Percentiles rank a stretch among this genome's conserved stretches.
These are phyloP conservation scores for Cucurbita ficifolia DNA, from an alignment of 306 rosid genomes.

Conservation along the genomic window DNA sequence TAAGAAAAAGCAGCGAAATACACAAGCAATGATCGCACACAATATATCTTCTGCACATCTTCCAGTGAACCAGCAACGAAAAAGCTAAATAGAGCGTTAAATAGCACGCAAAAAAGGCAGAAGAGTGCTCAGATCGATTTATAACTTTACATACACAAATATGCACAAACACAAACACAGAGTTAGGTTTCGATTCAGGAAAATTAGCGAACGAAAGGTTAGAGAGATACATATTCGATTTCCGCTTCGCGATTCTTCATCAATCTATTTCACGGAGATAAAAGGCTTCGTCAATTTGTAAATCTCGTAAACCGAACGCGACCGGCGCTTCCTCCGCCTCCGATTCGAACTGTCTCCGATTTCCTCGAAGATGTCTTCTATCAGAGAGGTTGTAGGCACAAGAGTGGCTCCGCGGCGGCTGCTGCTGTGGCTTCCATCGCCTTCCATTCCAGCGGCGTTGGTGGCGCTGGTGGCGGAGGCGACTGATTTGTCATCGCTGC, in stretches of 20 bases:
- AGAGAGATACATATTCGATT: not conserved
- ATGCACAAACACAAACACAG: not conserved
- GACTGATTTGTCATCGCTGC: not conserved
- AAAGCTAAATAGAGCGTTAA: not conserved
- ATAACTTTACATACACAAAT: not conserved
- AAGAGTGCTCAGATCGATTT: not conserved
- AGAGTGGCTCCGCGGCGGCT: not conserved
- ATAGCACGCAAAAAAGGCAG: not conserved
- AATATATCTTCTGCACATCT: not conserved
- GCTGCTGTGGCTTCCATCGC: not conserved
- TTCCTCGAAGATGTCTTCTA: not conserved
- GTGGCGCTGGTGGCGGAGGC: not conserved
- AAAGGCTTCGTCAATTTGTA: constrained; percentile 7
- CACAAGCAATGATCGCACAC: not conserved
- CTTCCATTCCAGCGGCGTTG: not conserved
- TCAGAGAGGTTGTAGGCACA: not conserved
- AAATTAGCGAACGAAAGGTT: not conserved
- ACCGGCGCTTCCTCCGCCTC: not conserved
- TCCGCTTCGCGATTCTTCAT: not conserved
- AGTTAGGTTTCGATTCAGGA: not conserved
- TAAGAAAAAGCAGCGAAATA: not conserved
- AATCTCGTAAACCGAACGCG: constrained; percentile 8
- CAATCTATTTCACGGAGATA: not conserved
- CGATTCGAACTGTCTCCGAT: not conserved
- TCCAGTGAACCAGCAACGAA: not conserved